These are phyloP conservation scores for Ophiostoma quercus DNA, from an alignment of 2,329 filamentous ascomycete species.

Conservation along the genomic window DNA sequence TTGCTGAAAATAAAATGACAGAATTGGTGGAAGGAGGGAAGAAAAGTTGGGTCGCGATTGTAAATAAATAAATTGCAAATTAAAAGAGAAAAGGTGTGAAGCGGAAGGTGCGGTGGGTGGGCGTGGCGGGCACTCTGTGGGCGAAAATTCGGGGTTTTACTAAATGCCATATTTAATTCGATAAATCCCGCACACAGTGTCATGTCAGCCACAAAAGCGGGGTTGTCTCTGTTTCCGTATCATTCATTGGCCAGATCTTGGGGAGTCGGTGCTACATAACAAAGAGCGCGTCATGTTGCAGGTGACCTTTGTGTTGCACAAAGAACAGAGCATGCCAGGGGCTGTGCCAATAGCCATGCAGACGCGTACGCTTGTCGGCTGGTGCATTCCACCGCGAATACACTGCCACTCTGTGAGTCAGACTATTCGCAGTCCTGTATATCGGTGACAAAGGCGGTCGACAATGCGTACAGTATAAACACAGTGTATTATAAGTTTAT, in stretches of 20 bases:
- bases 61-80: slow-evolving; percentile 17
- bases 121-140: background rate
- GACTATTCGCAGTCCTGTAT: background rate
- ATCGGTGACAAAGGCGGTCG: no score
- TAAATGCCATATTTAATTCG: background rate
- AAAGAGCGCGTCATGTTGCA: slow-evolving; percentile 1
- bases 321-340: background rate
- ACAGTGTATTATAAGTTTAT: background rate
- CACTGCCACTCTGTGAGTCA: background rate
- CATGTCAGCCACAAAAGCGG: slow-evolving; percentile 8
- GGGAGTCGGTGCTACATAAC: background rate
- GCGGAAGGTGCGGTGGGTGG: background rate
- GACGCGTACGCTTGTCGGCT: background rate
- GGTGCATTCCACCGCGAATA: background rate
- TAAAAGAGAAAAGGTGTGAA: slow-evolving; percentile 7
- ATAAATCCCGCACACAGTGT: slow-evolving; percentile 13
- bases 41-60: slow-evolving; percentile 15
- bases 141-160: slow-evolving; percentile 6
- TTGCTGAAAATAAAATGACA: slow-evolving; percentile 21
- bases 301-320: background rate
- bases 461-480: background rate
- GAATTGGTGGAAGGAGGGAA: slow-evolving; percentile 18
- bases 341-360: background rate
- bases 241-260: background rate
- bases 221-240: background rate